Evolutionary conservation across 208 protist genomes (phyloP), one percentile per base, ranked within the genome.

Genomic region (Trypanosoma mega): DNA sequence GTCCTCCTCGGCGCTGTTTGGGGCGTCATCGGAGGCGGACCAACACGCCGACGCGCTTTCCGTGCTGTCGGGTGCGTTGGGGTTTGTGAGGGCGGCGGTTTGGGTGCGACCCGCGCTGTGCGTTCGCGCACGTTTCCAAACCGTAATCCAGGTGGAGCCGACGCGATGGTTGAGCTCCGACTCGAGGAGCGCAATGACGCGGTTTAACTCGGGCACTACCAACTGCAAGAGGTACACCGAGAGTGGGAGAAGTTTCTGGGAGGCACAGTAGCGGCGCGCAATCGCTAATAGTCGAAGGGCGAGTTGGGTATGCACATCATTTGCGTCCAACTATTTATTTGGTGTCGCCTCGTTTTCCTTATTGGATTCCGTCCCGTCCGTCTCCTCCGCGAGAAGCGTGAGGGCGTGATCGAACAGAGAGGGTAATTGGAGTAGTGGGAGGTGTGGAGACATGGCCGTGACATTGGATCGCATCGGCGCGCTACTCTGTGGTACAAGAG

Each of bases 231-330:
- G n/a, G n/a, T n/a, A n/a, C n/a, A n/a, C n/a, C n/a, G n/a, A n/a
- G n/a, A n/a, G 36, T 8, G 47, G 14, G 14, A 70, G 9, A 33
- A 70, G 48, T 26, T 16, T 48, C 9, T 56, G 53, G 9, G 20
- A 33, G 1, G 62, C 39, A 30, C 48, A 52, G 43, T 63, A 70
- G 36, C 63, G 44, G 30, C 53, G 63, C 2, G 63, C 63, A 51
- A 70, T 56, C 29, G 52, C 37, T 24, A 70, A 30, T 12, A 70
- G 18, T 30, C 63, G 53, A 16, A 61, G 36, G 12, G 63, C 44
- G 14, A 50, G 1, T 18, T 63, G 48, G n/a, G n/a, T n/a, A n/a
- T n/a, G n/a, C n/a, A n/a, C n/a, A n/a, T n/a, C n/a, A n/a, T n/a
- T n/a, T n/a, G n/a, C n/a, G n/a, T n/a, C n/a, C n/a, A n/a, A n/a